phyloP scores from a whole-genome alignment of 2,329 filamentous ascomycete species.

The Fusarium udum region DNA sequence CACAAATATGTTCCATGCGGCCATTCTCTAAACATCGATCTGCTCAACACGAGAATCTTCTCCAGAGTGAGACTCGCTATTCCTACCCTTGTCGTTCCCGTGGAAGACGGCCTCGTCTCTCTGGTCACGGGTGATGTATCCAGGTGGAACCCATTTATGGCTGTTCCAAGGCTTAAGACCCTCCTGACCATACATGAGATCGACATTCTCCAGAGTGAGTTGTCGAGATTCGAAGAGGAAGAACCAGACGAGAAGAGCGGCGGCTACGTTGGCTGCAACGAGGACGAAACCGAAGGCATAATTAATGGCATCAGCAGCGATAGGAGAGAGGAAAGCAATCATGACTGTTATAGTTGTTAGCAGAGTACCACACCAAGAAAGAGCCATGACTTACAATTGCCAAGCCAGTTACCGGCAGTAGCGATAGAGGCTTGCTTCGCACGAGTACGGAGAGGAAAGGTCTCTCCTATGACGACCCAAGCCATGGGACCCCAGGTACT shows the following conservation, averaged over 20 bases:
- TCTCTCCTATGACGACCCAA: constrained; percentile 75
- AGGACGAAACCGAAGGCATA: constrained; percentile 75
- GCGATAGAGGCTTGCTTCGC: constrained; percentile 65
- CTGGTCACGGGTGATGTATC: constrained; percentile 54
- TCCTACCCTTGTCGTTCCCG: constrained; percentile 36
- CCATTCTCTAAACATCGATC: constrained; percentile 21
- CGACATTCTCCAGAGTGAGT: constrained; percentile 75
- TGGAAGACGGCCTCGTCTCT: constrained; percentile 46
- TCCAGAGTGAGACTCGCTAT: constrained; percentile 36
- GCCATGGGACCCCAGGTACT: constrained; percentile 75
- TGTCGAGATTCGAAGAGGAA: constrained; percentile 74
- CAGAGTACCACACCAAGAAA: too few relatives aligned
- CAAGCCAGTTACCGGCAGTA: constrained; percentile 66
- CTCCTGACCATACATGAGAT: constrained; percentile 72
- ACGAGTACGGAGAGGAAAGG: constrained; percentile 67
- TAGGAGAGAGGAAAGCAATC: constrained; percentile 73
- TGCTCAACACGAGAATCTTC: constrained; percentile 31
- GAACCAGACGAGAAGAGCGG: constrained; percentile 71
- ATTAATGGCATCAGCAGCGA: constrained; percentile 68
- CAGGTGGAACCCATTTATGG: constrained; percentile 60
- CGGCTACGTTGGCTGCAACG: constrained; percentile 67
- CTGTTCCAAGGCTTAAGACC: constrained; percentile 70
- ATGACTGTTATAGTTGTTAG: constrained; percentile 55
- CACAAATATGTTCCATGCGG: neutral
- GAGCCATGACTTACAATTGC: constrained; percentile 58